Percentiles rank a stretch among this genome's conserved stretches.
Evolutionary conservation across 768 basidiomycete genomes (phyloP).

Genomic region (Tephrocybe rancida): DNA sequence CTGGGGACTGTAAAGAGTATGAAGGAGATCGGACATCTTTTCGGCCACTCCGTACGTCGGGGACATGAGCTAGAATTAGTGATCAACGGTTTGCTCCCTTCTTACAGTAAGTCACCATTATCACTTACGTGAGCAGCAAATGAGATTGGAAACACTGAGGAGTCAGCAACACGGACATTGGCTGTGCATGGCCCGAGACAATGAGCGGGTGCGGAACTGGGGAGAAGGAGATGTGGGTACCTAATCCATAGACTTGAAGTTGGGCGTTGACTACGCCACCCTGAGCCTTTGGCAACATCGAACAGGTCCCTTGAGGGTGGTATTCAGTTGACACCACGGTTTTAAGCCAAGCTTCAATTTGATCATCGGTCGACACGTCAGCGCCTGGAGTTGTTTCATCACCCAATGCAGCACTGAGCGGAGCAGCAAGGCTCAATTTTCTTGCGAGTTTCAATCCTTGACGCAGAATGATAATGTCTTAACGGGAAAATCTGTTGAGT

Average conservation of each 20-base stretch:
- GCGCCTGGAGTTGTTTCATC: constrained; percentile 54
- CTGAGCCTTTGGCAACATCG: constrained; percentile 54
- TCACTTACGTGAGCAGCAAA: constrained; percentile 26
- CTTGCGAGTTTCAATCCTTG: constrained; percentile 68
- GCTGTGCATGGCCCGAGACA: constrained; percentile 13
- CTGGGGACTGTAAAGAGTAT: not conserved
- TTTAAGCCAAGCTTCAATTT: constrained; percentile 57
- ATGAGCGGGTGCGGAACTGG: not conserved
- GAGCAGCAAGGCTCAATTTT: constrained; percentile 50
- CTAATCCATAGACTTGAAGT: constrained; percentile 56
- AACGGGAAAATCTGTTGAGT: not conserved
- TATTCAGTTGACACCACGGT: constrained; percentile 50
- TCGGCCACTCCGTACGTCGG: constrained; percentile 15
- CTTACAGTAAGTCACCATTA: not conserved
- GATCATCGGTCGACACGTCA: constrained; percentile 50
- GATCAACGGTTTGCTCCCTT: no score
- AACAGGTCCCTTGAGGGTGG: constrained; percentile 60
- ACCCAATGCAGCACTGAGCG: constrained; percentile 46
- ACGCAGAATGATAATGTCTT: constrained; percentile 50
- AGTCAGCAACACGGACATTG: constrained; percentile 46
- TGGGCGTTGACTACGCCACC: constrained; percentile 64
- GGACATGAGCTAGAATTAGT: constrained; percentile 5
- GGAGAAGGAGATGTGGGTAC: no score
- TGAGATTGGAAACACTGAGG: constrained; percentile 26
- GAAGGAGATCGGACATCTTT: not conserved